Evolutionary conservation across 148 eudicot species (phyloP), one percentile per base, ranked within the genome.

Genomic region (Rheum nobile): DNA sequence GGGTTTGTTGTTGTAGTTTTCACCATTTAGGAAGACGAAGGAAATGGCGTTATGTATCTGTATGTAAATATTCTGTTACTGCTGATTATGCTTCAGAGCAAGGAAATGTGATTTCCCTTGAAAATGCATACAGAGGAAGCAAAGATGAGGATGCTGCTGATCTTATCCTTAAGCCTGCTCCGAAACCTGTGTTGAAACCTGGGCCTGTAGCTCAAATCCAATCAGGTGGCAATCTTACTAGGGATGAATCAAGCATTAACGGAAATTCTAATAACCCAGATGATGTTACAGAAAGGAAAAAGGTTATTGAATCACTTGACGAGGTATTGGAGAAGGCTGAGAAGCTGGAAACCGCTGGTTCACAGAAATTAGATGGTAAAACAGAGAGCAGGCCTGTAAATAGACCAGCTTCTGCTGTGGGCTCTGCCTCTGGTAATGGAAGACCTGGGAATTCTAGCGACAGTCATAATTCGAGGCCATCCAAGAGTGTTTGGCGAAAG

Each of bases 321-420:
- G 97, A 92, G 85, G 96, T 87, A 32, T 82, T 95, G 72, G 99
- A 92, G 85, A 95, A 86, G 86, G 97, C 87, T 28, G 99, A 90
- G 87, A 90, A 82, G 74, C 79, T 95, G 78, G 99, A 95, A 79
- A 84, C 81, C 41, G 68, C 74, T 32, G 80, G 71, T 48, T 50
- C 72, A 17, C 73, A 35, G 29, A 80, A 77, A 73, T 34, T 41
- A 59, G 79, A 75, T 42, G 77, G 80, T 79, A 84, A 78, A 76
- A 84, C 80, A 71, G 81, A 67, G 28, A 79, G 77, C 48, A 50
- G 59, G 54, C 67, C 87, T 71, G 85, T 80, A 74, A 82, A 84
- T 79, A 92, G 72, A 84, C 80, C 83, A 39, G 43, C 86, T 52
- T 68, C 81, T 14, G 77, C 55, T 82, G 67, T 83, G 34, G 63